Conservation (phyloP, 2,329 filamentous ascomycete species). For the Dichotomopilus funicola region DNA sequence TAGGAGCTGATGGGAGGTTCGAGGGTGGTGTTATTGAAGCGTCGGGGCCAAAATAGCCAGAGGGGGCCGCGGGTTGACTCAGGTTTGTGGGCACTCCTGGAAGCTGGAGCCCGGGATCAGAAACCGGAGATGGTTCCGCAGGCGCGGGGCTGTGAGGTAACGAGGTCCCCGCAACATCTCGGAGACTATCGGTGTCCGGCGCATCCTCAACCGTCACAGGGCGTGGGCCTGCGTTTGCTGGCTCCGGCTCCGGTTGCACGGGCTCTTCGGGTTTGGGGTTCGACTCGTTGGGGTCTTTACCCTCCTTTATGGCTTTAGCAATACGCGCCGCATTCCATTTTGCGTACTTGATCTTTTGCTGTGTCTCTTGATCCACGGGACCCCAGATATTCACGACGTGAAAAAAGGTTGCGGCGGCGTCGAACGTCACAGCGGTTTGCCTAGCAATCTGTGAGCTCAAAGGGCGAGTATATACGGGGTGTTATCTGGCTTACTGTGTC, state of each 20-base stretch:
- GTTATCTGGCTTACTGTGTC: slow-evolving; percentile 52
- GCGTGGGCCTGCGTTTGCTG: slow-evolving; percentile 43
- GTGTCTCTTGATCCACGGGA: slow-evolving; percentile 63
- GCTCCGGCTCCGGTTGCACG: slow-evolving; percentile 48
- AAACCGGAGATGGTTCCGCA: slow-evolving; percentile 26
- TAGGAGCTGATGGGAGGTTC: slow-evolving; percentile 24
- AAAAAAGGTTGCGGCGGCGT: slow-evolving; percentile 87
- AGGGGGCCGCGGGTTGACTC: slow-evolving; percentile 12
- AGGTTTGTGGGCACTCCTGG: slow-evolving; percentile 26
- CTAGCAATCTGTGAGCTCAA: slow-evolving; percentile 36
- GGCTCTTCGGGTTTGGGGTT: slow-evolving; percentile 64
- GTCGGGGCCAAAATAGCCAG: slow-evolving; percentile 22
- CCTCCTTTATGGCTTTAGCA: slow-evolving; percentile 81
- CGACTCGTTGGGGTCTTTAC: slow-evolving; percentile 83
- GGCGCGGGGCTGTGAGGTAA: slow-evolving; percentile 34
- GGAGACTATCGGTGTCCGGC: slow-evolving; percentile 37
- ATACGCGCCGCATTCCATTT: slow-evolving; percentile 95
- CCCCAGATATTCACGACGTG: slow-evolving; percentile 84
- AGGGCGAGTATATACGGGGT: background rate
- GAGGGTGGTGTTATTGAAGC: slow-evolving; percentile 27
- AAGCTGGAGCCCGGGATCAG: slow-evolving; percentile 24
- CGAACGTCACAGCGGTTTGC: slow-evolving; percentile 89
- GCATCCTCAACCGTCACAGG: slow-evolving; percentile 48
- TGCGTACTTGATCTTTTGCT: slow-evolving; percentile 87
- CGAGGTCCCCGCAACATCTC: slow-evolving; percentile 29